These are phyloP conservation scores for Annulohypoxylon bovei DNA, from an alignment of 495 filamentous ascomycete species.

Conservation along the genomic window DNA sequence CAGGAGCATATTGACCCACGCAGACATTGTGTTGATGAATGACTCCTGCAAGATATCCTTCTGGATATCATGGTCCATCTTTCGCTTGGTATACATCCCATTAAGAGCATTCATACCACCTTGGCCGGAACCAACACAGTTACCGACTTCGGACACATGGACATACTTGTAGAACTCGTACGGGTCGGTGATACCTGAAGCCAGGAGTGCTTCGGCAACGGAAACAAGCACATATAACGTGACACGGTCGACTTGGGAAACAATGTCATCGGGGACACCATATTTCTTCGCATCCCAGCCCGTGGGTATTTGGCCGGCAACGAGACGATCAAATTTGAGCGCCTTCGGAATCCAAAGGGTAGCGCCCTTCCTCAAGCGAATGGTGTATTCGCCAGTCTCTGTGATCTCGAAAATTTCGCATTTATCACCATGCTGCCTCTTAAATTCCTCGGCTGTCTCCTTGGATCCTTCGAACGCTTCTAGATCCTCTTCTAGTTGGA, in stretches of 20 bases:
- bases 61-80: conserved; percentile 95
- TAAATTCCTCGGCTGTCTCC: conserved; percentile 97
- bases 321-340: conserved; percentile 93
- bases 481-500: conserved; percentile 94
- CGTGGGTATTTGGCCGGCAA: conserved; percentile 95
- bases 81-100: conserved; percentile 98
- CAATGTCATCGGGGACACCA: conserved; percentile 96
- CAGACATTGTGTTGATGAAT: conserved; percentile 99
- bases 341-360: conserved; percentile 96
- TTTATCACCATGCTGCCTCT: conserved; percentile 94
- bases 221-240: conserved; percentile 95
- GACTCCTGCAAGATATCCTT: conserved; percentile 99
- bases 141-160: conserved; percentile 96
- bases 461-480: conserved; percentile 97
- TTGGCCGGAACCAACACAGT: conserved; percentile 97
- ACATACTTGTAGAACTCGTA: conserved; percentile 99
- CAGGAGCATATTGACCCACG: conserved; percentile 99
- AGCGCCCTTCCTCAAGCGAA: conserved; percentile 93
- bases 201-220: conserved; percentile 87
- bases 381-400: conserved; percentile 94
- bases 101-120: conserved; percentile 91
- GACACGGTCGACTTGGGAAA: conserved; percentile 95
- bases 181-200: conserved; percentile 97
- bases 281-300: conserved; percentile 97
- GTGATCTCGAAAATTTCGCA: conserved; percentile 95